These are phyloP conservation scores for Teunomyces aglyptinius DNA, from an alignment of 805 yeast species.

Conservation along the genomic window DNA sequence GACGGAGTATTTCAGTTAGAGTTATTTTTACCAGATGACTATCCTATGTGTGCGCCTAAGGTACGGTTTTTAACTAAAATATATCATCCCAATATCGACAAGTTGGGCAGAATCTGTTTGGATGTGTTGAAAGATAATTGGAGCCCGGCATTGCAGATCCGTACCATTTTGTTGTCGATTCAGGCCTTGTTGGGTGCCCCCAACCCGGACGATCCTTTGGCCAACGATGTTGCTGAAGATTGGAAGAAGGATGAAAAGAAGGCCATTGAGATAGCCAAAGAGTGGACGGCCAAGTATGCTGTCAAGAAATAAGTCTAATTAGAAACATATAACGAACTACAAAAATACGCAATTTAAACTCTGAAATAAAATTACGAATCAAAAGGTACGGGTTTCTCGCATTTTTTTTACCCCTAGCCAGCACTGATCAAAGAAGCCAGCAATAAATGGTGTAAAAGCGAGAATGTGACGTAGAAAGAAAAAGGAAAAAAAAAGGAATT, in stretches of 20 bases:
- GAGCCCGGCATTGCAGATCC: constrained; percentile 96
- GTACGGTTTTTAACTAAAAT: constrained; percentile 91
- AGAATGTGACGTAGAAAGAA: not conserved
- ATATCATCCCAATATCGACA: constrained; percentile 95
- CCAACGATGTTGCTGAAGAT: constrained; percentile 95
- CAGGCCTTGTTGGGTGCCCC: constrained; percentile 96
- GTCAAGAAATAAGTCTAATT: constrained; percentile 6
- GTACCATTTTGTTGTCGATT: constrained; percentile 85
- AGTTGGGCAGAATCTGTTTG: constrained; percentile 91
- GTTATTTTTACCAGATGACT: constrained; percentile 90
- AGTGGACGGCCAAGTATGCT: constrained; percentile 71
- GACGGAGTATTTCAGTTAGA: constrained; percentile 77
- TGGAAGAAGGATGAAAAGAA: constrained; percentile 84
- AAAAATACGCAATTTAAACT: not conserved
- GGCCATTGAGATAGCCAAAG: constrained; percentile 78
- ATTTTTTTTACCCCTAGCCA: not conserved
- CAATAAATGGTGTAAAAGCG: not conserved
- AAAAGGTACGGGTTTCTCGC: not conserved
- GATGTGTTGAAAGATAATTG: constrained; percentile 94
- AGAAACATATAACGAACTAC: not conserved
- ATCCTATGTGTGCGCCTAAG: constrained; percentile 97
- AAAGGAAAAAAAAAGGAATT: not conserved
- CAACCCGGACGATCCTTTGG: constrained; percentile 96
- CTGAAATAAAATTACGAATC: too few relatives aligned
- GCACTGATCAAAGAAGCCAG: not conserved